These are phyloP conservation scores for Trichomonas tenax DNA, from an alignment of 208 protist species.

Conservation along the genomic window DNA sequence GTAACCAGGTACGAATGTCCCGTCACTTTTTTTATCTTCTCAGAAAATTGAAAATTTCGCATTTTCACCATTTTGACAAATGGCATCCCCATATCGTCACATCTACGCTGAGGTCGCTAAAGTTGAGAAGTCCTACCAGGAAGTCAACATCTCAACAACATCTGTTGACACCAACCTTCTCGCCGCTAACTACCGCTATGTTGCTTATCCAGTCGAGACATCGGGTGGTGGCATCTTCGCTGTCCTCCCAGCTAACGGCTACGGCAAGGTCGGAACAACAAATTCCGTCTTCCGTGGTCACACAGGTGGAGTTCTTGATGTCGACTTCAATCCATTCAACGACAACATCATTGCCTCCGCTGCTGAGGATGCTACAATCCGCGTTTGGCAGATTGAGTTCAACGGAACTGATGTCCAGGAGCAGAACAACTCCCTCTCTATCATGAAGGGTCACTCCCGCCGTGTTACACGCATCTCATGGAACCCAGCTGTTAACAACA, in stretches of 20 bases:
- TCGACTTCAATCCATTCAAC: background rate
- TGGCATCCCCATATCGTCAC: background rate
- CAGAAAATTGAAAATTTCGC: background rate
- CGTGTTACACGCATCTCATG: background rate
- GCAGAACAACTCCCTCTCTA: background rate
- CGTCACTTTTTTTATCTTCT: background rate
- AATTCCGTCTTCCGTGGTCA: background rate
- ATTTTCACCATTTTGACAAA: background rate
- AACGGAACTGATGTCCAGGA: background rate
- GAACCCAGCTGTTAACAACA: background rate
- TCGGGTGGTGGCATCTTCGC: background rate
- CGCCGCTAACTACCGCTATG: background rate
- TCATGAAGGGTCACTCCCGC: background rate
- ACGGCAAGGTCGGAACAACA: background rate
- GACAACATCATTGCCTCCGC: background rate
- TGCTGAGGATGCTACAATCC: slow-evolving; percentile 4
- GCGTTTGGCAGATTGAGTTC: background rate
- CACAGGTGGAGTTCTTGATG: background rate
- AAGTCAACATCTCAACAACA: background rate
- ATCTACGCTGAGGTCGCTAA: background rate
- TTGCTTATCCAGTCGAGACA: background rate
- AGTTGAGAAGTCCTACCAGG: background rate
- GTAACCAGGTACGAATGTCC: background rate
- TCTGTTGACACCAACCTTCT: background rate
- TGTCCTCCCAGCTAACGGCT: background rate